phyloP scores from a whole-genome alignment of 2,329 filamentous ascomycete genomes.

The Fusarium heterosporum region DNA sequence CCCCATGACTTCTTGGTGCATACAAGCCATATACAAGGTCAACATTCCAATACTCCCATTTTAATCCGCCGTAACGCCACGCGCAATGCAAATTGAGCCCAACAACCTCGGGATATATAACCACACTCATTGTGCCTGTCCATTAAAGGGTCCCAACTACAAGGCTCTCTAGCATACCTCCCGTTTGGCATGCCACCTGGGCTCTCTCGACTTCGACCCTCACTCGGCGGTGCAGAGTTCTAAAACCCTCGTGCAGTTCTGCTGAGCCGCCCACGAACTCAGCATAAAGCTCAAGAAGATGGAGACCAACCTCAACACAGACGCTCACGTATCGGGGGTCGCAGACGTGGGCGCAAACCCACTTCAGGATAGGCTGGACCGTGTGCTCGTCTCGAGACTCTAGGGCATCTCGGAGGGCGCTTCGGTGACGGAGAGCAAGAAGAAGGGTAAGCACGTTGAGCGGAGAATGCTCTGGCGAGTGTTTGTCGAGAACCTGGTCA shows the following conservation, averaged over 20 bases:
- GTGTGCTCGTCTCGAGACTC: constrained; percentile 82
- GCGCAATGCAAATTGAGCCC: constrained; percentile 47
- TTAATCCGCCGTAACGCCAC: constrained; percentile 46
- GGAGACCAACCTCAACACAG: constrained; percentile 84
- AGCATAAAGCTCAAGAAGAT: constrained; percentile 88
- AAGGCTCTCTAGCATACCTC: constrained; percentile 85
- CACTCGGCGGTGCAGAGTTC: constrained; percentile 76
- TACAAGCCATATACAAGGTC: constrained; percentile 38
- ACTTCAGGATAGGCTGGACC: constrained; percentile 84
- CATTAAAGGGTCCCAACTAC: constrained; percentile 55
- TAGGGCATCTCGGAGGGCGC: constrained; percentile 83
- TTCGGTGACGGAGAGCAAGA: constrained; percentile 86
- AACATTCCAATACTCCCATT: constrained; percentile 42
- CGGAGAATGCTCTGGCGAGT: constrained; percentile 65
- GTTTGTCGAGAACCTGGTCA: constrained; percentile 77
- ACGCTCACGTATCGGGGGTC: constrained; percentile 85
- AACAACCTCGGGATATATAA: constrained; percentile 41
- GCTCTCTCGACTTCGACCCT: constrained; percentile 83
- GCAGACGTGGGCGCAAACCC: constrained; percentile 83
- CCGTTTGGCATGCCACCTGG: constrained; percentile 82
- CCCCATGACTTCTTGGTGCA: constrained; percentile 6
- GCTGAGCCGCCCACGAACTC: constrained; percentile 80
- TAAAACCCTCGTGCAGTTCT: constrained; percentile 78
- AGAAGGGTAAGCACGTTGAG: constrained; percentile 80
- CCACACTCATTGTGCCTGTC: constrained; percentile 17